A percentile compares a stretch with the other conserved stretches of the same genome.
These are phyloP conservation scores for Flaveria linearis DNA, from an alignment of 129 eudicot species.

Conservation along the genomic window DNA sequence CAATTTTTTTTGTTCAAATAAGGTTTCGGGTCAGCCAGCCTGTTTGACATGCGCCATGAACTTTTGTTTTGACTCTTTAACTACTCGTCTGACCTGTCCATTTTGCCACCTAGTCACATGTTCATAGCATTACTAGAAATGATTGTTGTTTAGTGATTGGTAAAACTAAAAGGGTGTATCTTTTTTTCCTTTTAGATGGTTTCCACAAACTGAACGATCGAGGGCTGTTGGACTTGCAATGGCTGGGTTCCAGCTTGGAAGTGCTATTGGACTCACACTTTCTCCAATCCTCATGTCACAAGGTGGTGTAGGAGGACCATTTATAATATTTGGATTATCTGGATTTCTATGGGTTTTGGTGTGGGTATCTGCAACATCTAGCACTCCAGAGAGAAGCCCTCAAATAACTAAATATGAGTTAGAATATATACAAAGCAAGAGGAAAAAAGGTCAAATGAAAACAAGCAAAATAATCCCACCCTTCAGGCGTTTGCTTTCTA, in stretches of 20 bases:
- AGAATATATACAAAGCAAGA: conserved; percentile 60
- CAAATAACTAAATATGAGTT: conserved; percentile 79
- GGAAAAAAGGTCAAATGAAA: conserved; percentile 41
- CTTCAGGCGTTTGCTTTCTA: conserved; percentile 79
- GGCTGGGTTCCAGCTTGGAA: conserved; percentile 99
- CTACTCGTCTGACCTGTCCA: not conserved
- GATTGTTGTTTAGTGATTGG: conserved; percentile 17
- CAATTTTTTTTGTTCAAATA: not conserved
- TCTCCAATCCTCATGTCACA: conserved; percentile 98
- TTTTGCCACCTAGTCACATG: conserved; percentile 4
- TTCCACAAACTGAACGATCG: conserved; percentile 85
- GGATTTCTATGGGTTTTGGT: conserved; percentile 94
- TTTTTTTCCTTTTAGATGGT: conserved; percentile 64
- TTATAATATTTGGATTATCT: conserved; percentile 86
- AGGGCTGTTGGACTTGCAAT: conserved; percentile 97
- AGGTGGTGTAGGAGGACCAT: conserved; percentile 93
- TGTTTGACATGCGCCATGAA: not conserved
- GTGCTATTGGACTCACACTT: conserved; percentile 95
- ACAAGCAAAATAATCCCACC: conserved; percentile 75
- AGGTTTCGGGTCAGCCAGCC: not conserved
- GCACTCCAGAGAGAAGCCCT: conserved; percentile 75
- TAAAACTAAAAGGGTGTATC: conserved; percentile 8
- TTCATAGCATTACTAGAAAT: not conserved
- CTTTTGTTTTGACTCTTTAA: not conserved
- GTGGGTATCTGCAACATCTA: conserved; percentile 93